Conservation (phyloP, 1,139 yeast genomes). For the Taphrina deformans region DNA sequence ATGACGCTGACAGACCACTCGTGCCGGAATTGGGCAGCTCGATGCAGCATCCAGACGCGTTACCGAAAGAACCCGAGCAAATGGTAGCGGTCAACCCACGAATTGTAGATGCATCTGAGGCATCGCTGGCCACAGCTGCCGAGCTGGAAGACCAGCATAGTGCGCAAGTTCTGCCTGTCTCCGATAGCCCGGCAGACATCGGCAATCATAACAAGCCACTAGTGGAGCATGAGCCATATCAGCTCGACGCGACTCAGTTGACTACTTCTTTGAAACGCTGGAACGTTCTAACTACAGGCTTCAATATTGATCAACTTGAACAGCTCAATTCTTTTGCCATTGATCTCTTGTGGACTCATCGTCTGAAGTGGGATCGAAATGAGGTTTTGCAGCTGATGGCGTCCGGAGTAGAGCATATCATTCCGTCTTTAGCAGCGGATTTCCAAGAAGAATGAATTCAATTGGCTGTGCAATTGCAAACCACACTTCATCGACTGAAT, state of each 20-base stretch:
- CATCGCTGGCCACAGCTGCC: not conserved
- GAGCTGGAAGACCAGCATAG: not conserved
- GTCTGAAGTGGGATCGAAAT: slow-evolving; percentile 65
- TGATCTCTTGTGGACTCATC: slow-evolving; percentile 72
- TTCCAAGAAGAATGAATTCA: not conserved
- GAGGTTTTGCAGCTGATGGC: not conserved
- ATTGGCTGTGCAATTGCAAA: too few relatives aligned
- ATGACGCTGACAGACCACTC: not conserved
- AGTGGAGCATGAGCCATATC: slow-evolving; percentile 41
- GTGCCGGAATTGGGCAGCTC: not conserved
- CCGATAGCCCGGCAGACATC: not conserved
- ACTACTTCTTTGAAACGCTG: slow-evolving; percentile 44
- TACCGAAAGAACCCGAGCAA: not conserved
- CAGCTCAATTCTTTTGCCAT: slow-evolving; percentile 68
- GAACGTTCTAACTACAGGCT: slow-evolving; percentile 51
- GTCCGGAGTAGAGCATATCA: not conserved
- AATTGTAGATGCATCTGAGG: not conserved
- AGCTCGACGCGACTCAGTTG: slow-evolving; percentile 46
- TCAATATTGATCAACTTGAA: slow-evolving; percentile 72
- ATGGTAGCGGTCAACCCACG: not conserved
- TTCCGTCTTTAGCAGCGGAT: not conserved
- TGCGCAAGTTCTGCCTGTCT: not conserved
- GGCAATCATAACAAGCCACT: not conserved
- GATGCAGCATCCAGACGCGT: not conserved
- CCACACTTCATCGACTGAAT: too few relatives aligned